Conservation (phyloP, 495 filamentous ascomycete species). For the Aspergillus olivimuriae region DNA sequence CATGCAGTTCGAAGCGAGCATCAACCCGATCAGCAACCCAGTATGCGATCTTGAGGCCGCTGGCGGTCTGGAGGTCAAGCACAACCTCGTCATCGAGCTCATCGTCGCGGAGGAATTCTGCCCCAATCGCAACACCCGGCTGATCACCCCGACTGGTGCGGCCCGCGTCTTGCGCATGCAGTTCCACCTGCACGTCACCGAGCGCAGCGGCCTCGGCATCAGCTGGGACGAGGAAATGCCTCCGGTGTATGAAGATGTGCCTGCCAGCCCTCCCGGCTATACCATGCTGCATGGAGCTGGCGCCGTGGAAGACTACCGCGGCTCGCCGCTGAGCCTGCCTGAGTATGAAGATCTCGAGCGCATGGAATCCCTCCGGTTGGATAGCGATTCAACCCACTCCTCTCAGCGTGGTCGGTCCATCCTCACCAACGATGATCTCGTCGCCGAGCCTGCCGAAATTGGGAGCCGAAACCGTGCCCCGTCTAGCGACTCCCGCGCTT, state of each 20-base stretch:
- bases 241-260: slow-evolving; percentile 91
- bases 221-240: slow-evolving; percentile 97
- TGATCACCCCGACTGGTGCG: slow-evolving; percentile 80
- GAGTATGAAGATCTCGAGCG: slow-evolving; percentile 41
- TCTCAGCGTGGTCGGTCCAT: slow-evolving; percentile 23
- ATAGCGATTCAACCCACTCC: slow-evolving; percentile 33
- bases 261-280: slow-evolving; percentile 79
- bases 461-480: slow-evolving; percentile 10
- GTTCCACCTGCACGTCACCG: slow-evolving; percentile 74
- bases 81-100: slow-evolving; percentile 86
- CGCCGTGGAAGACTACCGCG: slow-evolving; percentile 39
- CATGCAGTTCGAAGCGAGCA: slow-evolving; percentile 69
- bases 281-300: slow-evolving; percentile 34
- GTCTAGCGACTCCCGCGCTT: slow-evolving; percentile 11
- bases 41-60: slow-evolving; percentile 75
- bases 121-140: slow-evolving; percentile 57
- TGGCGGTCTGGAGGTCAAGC: slow-evolving; percentile 71
- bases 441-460: slow-evolving; percentile 13
- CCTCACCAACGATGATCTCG: slow-evolving; percentile 18
- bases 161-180: slow-evolving; percentile 92
- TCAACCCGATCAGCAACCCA: slow-evolving; percentile 54
- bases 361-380: slow-evolving; percentile 36
- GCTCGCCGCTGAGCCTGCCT: slow-evolving; percentile 35
- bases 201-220: slow-evolving; percentile 81
- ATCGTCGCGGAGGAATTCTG: slow-evolving; percentile 91